Conservation (phyloP, 805 yeast genomes). For the Soucietia sequanensis region DNA sequence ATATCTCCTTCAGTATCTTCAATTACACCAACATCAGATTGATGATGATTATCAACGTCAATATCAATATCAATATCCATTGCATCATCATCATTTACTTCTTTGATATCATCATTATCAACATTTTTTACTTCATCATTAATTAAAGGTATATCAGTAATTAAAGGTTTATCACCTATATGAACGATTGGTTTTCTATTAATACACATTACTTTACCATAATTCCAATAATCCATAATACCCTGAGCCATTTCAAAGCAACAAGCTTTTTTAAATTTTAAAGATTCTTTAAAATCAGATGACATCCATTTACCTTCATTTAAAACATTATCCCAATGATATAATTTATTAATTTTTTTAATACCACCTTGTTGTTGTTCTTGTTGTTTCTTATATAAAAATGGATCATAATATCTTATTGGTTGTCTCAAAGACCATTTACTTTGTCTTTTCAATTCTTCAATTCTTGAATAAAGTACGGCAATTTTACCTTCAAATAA, state of each 20-base stretch:
- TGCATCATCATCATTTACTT: not conserved
- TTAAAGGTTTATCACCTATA: constrained; percentile 8
- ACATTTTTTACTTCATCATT: constrained; percentile 1
- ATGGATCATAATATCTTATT: constrained; percentile 66
- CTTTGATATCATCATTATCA: constrained; percentile 10
- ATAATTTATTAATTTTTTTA: constrained; percentile 24
- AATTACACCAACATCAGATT: not conserved
- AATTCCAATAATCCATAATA: constrained; percentile 72
- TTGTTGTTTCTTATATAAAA: constrained; percentile 20
- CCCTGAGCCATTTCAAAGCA: constrained; percentile 72
- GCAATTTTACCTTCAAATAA: constrained; percentile 88
- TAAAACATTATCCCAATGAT: constrained; percentile 72
- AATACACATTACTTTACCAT: constrained; percentile 67
- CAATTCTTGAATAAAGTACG: constrained; percentile 85
- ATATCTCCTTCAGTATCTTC: not conserved
- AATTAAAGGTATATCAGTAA: constrained; percentile 3
- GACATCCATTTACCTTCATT: constrained; percentile 86
- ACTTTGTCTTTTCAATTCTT: constrained; percentile 81
- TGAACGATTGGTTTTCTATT: constrained; percentile 45
- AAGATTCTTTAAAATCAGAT: constrained; percentile 67
- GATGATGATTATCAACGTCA: not conserved
- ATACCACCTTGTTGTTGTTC: no score
- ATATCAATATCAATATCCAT: not conserved
- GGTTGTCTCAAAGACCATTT: constrained; percentile 94
- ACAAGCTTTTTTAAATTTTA: constrained; percentile 67